Conservation (phyloP, 345 rosid genomes). For the Gossypium ekmanianum region DNA sequence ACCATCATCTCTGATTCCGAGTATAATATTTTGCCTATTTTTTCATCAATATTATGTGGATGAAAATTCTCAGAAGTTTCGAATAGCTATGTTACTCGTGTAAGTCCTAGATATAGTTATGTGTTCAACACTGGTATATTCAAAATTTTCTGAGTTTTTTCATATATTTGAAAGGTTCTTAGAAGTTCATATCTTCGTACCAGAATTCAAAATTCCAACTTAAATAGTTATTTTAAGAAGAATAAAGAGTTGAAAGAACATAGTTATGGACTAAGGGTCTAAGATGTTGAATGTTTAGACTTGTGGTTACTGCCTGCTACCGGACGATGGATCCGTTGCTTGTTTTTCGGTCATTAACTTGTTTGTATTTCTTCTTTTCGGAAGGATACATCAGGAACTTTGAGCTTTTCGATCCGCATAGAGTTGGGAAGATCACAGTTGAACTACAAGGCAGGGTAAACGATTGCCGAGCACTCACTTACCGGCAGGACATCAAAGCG, state of each 20-base stretch:
- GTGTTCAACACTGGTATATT: no score
- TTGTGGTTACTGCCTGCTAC: neutral
- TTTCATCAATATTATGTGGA: no score
- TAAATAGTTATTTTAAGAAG: no score
- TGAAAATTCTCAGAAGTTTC: no score
- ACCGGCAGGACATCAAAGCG: constrained; percentile 83
- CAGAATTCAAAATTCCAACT: neutral
- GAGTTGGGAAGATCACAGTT: constrained; percentile 83
- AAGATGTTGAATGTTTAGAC: neutral
- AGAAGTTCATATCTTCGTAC: no score
- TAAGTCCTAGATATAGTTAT: no score
- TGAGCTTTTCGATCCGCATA: constrained; percentile 69
- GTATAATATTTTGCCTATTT: no score
- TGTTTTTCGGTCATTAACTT: constrained; percentile 7
- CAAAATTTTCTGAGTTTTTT: no score
- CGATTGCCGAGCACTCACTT: constrained; percentile 73
- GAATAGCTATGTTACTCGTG: no score
- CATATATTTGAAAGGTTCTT: no score
- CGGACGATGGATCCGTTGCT: neutral
- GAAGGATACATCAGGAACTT: constrained; percentile 70
- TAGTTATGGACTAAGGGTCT: neutral
- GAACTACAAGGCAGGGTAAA: constrained; percentile 84
- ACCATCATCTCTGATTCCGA: no score
- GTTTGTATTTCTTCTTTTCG: neutral
- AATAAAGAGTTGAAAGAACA: no score